Evolutionary conservation across 2,329 filamentous ascomycete species (phyloP).

Genomic region (Penicillium frequentans): DNA sequence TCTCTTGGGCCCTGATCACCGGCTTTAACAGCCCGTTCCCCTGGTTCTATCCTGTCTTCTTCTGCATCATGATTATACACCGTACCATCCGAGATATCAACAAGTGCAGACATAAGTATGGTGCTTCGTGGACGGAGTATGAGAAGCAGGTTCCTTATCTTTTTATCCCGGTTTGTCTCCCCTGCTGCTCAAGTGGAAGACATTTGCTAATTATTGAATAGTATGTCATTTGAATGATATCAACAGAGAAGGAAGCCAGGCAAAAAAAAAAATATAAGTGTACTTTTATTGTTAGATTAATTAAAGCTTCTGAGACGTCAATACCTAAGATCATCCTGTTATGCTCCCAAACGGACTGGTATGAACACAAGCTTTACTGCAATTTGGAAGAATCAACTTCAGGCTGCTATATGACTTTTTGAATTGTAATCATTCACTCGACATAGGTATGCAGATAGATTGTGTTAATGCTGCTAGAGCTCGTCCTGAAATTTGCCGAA

Average conservation of each 20-base stretch:
- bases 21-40: conserved; percentile 79
- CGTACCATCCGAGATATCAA: conserved; percentile 72
- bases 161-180: conserved; percentile 68
- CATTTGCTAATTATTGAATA: not conserved
- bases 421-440: too few relatives aligned
- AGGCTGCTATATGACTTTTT: too few relatives aligned
- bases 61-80: conserved; percentile 75
- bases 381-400: too few relatives aligned
- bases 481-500: too few relatives aligned
- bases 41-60: conserved; percentile 86
- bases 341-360: too few relatives aligned
- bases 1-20: conserved; percentile 74
- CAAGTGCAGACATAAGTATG: conserved; percentile 73
- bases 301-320: too few relatives aligned
- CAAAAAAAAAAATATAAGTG: not conserved
- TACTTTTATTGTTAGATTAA: not conserved
- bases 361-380: too few relatives aligned
- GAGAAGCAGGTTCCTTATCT: conserved; percentile 75
- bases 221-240: not conserved
- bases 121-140: conserved; percentile 78
- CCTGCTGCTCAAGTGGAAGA: not conserved
- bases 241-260: not conserved
- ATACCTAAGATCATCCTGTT: too few relatives aligned
- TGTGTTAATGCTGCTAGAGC: too few relatives aligned
- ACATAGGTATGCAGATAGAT: too few relatives aligned